Conservation (phyloP, 2,329 filamentous ascomycete species). For the Podosphaera aphanis region DNA sequence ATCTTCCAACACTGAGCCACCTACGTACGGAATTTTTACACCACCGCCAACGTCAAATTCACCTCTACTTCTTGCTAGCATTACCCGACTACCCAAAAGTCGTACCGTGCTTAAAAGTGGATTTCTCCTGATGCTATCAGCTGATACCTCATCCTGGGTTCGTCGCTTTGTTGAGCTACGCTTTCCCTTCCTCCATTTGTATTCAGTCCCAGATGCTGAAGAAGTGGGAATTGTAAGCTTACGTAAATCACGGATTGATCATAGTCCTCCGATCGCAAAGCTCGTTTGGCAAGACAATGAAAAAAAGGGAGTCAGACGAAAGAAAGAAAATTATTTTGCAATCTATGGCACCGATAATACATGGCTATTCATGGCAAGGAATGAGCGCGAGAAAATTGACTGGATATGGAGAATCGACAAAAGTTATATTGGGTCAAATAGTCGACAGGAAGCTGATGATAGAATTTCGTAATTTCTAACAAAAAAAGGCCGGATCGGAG, state of each 20-base stretch:
- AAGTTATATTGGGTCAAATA: conserved; percentile 16
- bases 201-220: conserved; percentile 65
- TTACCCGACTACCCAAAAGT: conserved; percentile 62
- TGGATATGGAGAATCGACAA: conserved; percentile 95
- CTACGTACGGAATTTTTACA: conserved; percentile 30
- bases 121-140: conserved; percentile 67
- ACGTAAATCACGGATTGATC: conserved; percentile 73
- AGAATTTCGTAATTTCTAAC: background rate
- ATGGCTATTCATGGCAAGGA: conserved; percentile 77
- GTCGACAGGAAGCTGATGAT: conserved; percentile 4
- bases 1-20: conserved; percentile 42
- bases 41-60: conserved; percentile 10
- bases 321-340: conserved; percentile 45
- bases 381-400: conserved; percentile 79
- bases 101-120: conserved; percentile 62
- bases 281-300: conserved; percentile 28
- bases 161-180: conserved; percentile 84
- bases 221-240: conserved; percentile 78
- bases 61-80: conserved; percentile 42
- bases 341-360: conserved; percentile 88
- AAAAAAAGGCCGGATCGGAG: background rate
- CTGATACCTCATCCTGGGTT: conserved; percentile 63
- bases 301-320: conserved; percentile 1
- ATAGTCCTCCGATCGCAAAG: conserved; percentile 66
- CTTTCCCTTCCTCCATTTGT: conserved; percentile 75